Evolutionary conservation across 2,329 filamentous ascomycete species (phyloP).

Genomic region (Alternaria sp.): DNA sequence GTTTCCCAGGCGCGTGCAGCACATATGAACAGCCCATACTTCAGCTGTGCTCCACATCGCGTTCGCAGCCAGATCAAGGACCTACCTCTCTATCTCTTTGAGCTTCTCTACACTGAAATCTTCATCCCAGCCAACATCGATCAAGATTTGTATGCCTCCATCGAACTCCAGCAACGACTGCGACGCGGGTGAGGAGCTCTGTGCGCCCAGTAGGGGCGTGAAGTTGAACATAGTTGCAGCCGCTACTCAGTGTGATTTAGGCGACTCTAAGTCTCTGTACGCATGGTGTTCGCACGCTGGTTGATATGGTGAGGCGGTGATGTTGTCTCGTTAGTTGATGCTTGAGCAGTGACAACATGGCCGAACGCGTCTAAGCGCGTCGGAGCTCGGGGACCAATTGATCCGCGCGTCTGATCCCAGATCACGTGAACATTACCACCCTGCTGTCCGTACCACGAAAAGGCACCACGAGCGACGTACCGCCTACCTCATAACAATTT

Average conservation of each 20-base stretch:
- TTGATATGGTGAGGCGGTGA: not conserved
- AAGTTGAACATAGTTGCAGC: conserved; percentile 83
- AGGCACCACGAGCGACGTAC: not conserved
- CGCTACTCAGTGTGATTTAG: not conserved
- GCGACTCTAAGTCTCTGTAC: conserved; percentile 1
- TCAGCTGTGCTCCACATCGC: conserved; percentile 8
- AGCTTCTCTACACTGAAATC: conserved; percentile 83
- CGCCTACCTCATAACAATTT: no score
- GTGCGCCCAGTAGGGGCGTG: conserved; percentile 87
- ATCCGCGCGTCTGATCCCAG: not conserved
- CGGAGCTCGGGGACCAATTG: conserved; percentile 2
- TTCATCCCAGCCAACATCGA: conserved; percentile 97
- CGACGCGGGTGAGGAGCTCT: conserved; percentile 83
- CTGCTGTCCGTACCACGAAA: not conserved
- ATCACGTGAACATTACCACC: not conserved
- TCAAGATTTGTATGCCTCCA: conserved; percentile 91
- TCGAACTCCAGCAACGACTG: conserved; percentile 97
- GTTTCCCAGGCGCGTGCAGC: not conserved
- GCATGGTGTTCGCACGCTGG: conserved; percentile 12
- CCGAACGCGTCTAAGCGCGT: conserved; percentile 14
- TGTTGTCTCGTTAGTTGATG: conserved; percentile 3
- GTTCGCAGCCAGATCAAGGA: conserved; percentile 7
- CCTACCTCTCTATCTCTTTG: conserved; percentile 85
- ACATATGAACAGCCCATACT: not conserved
- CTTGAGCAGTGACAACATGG: conserved; percentile 3